Conservation (phyloP, 2,329 filamentous ascomycete species). For the Chrysoporthe cubensis region DNA sequence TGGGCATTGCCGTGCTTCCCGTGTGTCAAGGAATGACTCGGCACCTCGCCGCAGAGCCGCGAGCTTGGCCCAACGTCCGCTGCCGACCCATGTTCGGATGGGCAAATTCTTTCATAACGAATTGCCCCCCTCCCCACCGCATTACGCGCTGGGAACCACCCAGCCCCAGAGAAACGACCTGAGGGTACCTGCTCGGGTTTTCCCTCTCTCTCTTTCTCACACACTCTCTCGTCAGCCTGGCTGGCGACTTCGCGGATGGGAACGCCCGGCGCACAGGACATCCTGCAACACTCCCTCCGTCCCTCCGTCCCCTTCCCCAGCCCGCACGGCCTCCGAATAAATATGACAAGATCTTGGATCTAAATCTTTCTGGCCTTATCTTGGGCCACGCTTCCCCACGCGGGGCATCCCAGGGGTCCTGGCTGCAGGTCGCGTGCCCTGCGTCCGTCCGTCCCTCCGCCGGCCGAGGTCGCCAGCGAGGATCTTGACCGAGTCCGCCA, state of each 20-base stretch:
- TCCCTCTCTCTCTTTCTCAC: background rate
- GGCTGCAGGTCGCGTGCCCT: background rate
- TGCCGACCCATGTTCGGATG: constrained; percentile 3
- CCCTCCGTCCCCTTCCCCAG: background rate
- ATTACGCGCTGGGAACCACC: constrained; percentile 26
- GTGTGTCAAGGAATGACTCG: constrained; percentile 28
- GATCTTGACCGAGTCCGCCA: too few relatives aligned
- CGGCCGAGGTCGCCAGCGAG: background rate
- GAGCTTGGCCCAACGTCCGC: constrained; percentile 13
- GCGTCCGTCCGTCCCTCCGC: background rate
- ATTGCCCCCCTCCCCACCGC: constrained; percentile 22
- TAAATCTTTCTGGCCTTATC: constrained; percentile 23
- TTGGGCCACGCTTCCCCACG: constrained; percentile 25
- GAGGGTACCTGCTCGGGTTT: constrained; percentile 11
- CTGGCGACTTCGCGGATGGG: background rate
- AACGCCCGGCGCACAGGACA: constrained; percentile 11
- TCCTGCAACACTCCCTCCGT: background rate
- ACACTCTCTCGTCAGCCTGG: too few relatives aligned
- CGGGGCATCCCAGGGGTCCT: constrained; percentile 24
- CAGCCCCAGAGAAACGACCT: constrained; percentile 10
- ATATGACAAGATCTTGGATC: constrained; percentile 30
- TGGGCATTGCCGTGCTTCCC: constrained; percentile 16
- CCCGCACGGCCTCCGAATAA: constrained; percentile 12
- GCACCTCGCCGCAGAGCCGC: constrained; percentile 26
- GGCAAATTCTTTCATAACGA: constrained; percentile 27